Percentiles rank a stretch among this genome's conserved stretches.
phyloP scores from a whole-genome alignment of 2,329 filamentous ascomycete genomes.

The Kalmusia sp. region DNA sequence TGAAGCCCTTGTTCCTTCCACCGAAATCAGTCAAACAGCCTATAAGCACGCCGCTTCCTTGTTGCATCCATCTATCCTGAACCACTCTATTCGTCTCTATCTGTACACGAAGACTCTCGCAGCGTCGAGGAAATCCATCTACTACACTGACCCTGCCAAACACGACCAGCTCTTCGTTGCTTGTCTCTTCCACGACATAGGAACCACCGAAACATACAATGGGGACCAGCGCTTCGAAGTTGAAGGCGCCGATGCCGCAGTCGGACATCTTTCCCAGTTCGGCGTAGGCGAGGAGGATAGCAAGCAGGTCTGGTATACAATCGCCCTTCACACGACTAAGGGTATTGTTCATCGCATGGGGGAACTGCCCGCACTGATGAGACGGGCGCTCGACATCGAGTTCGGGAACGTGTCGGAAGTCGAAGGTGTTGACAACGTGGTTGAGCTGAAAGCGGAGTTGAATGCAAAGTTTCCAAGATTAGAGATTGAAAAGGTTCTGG shows the following conservation, averaged over 20 bases:
- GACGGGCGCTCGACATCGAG: slow-evolving; percentile 49
- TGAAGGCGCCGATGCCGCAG: slow-evolving; percentile 53
- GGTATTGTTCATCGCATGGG: slow-evolving; percentile 54
- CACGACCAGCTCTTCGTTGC: slow-evolving; percentile 57
- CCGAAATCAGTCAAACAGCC: slow-evolving; percentile 55
- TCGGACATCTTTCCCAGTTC: slow-evolving; percentile 34
- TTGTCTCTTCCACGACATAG: slow-evolving; percentile 77
- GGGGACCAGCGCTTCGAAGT: slow-evolving; percentile 53
- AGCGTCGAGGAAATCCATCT: slow-evolving; percentile 34
- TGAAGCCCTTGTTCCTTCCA: slow-evolving; percentile 56
- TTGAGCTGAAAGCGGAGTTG: slow-evolving; percentile 25
- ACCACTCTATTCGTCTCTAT: slow-evolving; percentile 75
- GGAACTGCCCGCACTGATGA: slow-evolving; percentile 46
- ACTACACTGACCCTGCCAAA: slow-evolving; percentile 47
- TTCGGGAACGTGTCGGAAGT: slow-evolving; percentile 40
- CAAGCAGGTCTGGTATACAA: slow-evolving; percentile 54
- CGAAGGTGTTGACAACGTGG: slow-evolving; percentile 16
- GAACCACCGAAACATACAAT: slow-evolving; percentile 60
- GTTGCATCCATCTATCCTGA: slow-evolving; percentile 64
- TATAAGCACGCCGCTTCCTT: slow-evolving; percentile 59
- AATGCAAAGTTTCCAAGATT: slow-evolving; percentile 43
- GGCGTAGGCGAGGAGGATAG: slow-evolving; percentile 31
- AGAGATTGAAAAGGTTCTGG: slow-evolving; percentile 53
- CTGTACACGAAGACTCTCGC: slow-evolving; percentile 60
- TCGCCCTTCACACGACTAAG: slow-evolving; percentile 54